Evolutionary conservation across 73 alveolate species (phyloP).

Genomic region (Symbiodinium pilosum): DNA sequence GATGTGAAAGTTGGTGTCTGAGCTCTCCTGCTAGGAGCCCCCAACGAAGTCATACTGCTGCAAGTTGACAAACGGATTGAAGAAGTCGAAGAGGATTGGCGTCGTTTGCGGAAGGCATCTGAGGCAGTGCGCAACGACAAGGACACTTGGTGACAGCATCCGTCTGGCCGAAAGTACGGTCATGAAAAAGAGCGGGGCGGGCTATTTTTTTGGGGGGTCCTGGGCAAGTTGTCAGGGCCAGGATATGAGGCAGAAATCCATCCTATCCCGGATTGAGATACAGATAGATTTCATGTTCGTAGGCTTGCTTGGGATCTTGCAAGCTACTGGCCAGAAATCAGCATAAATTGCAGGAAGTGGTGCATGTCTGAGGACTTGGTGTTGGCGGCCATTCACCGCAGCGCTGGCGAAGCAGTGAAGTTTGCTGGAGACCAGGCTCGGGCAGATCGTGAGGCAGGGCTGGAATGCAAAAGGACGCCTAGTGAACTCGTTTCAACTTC

Average conservation of each 20-base stretch:
- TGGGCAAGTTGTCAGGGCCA: no score
- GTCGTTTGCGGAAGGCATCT: conserved; percentile 63
- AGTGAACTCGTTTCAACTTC: no score
- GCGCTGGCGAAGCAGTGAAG: not conserved
- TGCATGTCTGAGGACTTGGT: not conserved
- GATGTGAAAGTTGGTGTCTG: no score
- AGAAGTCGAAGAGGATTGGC: conserved; percentile 46
- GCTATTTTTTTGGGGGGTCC: no score
- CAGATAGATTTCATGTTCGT: no score
- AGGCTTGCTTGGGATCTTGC: no score
- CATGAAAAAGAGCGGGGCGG: not conserved
- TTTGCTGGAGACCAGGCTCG: not conserved
- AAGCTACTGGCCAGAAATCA: no score
- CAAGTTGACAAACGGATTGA: conserved; percentile 51
- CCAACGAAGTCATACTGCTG: not conserved
- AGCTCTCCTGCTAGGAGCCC: no score
- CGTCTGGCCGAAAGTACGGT: not conserved
- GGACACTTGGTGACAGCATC: not conserved
- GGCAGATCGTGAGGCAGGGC: not conserved
- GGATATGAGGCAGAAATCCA: no score
- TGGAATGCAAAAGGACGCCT: no score
- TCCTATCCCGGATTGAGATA: no score
- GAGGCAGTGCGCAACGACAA: conserved; percentile 63
- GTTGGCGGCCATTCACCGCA: not conserved
- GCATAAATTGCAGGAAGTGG: no score